A percentile compares a stretch with the other conserved stretches of the same genome.
phyloP scores from a whole-genome alignment of 2,329 filamentous ascomycete species.

The Alternaria metachromatica region DNA sequence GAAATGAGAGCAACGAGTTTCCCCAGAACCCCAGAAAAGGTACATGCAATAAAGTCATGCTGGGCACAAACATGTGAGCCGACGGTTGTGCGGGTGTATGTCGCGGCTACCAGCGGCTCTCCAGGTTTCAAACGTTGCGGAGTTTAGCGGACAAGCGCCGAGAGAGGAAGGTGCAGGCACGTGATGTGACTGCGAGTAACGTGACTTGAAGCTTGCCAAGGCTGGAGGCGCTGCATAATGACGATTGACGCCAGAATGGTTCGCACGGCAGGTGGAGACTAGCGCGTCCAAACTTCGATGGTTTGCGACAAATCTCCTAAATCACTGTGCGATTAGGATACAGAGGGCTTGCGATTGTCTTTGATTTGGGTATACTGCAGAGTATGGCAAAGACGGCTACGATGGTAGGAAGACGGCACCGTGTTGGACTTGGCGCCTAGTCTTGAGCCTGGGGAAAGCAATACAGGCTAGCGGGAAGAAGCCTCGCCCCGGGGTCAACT shows the following conservation, averaged over 20 bases:
- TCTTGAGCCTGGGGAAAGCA: not conserved
- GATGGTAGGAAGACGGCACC: not conserved
- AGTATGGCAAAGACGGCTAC: not conserved
- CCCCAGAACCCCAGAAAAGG: not conserved
- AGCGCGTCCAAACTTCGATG: constrained; percentile 1
- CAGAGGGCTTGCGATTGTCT: not conserved
- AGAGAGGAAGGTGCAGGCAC: constrained; percentile 2
- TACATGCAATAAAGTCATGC: constrained; percentile 8
- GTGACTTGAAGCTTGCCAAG: not conserved
- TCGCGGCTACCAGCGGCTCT: constrained; percentile 31
- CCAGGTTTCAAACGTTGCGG: constrained; percentile 17
- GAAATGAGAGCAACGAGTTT: not conserved
- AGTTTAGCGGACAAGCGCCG: constrained; percentile 8
- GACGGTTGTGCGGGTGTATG: constrained; percentile 17
- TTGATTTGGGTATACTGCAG: not conserved
- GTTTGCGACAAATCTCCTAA: not conserved
- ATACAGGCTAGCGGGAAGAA: not conserved
- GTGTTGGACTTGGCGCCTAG: not conserved
- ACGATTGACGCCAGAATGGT: constrained; percentile 8
- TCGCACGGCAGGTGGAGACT: constrained; percentile 12
- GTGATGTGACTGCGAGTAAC: not conserved
- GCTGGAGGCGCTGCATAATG: constrained; percentile 14
- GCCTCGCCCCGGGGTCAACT: not conserved
- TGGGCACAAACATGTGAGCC: constrained; percentile 15
- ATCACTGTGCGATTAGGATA: not conserved